Evolutionary conservation across 306 rosid species (phyloP).

Genomic region (Acacia melanoxylon): DNA sequence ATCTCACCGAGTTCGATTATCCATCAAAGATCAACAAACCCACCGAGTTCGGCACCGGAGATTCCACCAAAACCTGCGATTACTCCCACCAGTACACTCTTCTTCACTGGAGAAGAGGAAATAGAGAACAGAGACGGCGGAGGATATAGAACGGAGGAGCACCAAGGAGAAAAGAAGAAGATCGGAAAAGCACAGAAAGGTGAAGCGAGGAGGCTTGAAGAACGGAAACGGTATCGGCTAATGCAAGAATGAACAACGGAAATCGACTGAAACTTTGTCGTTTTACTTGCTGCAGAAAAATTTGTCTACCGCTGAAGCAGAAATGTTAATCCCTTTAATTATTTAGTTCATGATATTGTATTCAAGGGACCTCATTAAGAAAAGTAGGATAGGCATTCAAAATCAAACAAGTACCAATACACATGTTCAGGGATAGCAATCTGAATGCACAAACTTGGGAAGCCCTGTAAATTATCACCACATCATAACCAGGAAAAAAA

Average conservation of each 20-base stretch:
- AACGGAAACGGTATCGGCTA: neutral
- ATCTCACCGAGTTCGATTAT: neutral
- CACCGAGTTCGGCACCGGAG: neutral
- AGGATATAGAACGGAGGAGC: neutral
- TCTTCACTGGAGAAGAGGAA: neutral
- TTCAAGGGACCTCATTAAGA: slow-evolving; percentile 21
- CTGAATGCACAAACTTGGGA: slow-evolving; percentile 5
- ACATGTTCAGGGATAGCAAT: slow-evolving; percentile 30
- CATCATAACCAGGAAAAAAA: slow-evolving; percentile 17
- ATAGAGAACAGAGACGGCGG: neutral
- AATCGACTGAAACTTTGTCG: neutral
- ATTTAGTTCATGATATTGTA: slow-evolving; percentile 18
- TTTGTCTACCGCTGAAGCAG: too few species aligned
- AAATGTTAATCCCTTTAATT: neutral
- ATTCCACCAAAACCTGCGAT: neutral
- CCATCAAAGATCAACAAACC: neutral
- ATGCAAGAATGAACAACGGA: neutral
- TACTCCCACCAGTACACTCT: neutral
- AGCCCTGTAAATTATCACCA: slow-evolving; percentile 31
- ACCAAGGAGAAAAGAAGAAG: neutral
- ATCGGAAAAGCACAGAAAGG: neutral
- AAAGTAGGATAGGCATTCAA: neutral
- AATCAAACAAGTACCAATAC: neutral
- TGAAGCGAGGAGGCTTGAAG: neutral
- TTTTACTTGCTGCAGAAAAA: too few species aligned